These are phyloP conservation scores for Helotiales sp. DNA, from an alignment of 2,329 filamentous ascomycete genomes.

Conservation along the genomic window DNA sequence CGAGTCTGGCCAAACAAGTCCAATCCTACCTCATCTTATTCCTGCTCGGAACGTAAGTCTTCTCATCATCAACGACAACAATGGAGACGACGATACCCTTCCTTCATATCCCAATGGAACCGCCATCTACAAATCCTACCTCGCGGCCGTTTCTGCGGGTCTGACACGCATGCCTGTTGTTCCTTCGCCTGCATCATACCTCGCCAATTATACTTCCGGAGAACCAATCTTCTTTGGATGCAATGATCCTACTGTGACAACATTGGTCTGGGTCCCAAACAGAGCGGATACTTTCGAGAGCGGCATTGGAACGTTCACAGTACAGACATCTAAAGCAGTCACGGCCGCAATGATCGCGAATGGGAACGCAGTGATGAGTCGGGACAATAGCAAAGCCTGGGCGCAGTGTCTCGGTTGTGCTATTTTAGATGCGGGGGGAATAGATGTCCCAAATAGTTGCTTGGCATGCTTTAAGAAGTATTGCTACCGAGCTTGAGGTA, in stretches of 20 bases:
- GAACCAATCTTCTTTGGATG: constrained; percentile 10
- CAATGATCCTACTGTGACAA: background rate
- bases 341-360: constrained; percentile 10
- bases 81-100: background rate
- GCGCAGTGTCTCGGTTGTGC: constrained; percentile 15
- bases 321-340: background rate
- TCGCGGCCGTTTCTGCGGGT: background rate
- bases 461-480: constrained; percentile 13
- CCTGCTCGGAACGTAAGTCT: constrained; percentile 5
- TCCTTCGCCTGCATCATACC: background rate
- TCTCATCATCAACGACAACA: constrained; percentile 13
- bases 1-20: constrained; percentile 10
- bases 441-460: constrained; percentile 12
- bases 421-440: constrained; percentile 13
- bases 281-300: constrained; percentile 1
- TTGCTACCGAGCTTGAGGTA: constrained; percentile 2
- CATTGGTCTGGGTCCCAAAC: constrained; percentile 16
- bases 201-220: background rate
- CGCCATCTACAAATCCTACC: constrained; percentile 6
- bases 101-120: constrained; percentile 8
- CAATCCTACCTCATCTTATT: constrained; percentile 10
- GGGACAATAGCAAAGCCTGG: constrained; percentile 9
- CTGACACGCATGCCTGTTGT: constrained; percentile 10
- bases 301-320: constrained; percentile 3
- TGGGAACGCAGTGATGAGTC: constrained; percentile 16